Evolutionary conservation across 1,139 yeast genomes (phyloP), one percentile per base, ranked within the genome.

Genomic region (Wickerhamomyces sp.): DNA sequence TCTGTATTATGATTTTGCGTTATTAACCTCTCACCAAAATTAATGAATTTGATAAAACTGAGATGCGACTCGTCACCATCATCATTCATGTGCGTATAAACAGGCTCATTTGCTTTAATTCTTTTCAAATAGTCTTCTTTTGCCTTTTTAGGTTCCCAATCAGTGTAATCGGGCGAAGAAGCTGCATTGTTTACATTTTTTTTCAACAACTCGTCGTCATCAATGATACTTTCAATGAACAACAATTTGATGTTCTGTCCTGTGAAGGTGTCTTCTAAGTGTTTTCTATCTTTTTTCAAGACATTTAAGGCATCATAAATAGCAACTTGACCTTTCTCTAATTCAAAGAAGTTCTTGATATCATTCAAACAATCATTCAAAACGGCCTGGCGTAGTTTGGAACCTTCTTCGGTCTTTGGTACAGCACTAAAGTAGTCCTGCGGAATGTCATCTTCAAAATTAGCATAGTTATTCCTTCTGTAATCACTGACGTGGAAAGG

Each of bases 281-380:
- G 74, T 15, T 72, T 56, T 50, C 98, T 72, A 50, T 82, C 84
- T 40, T 73, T 72, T 15, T 83, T 78, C 35, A 83, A 67, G 2
- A 95, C 95, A 61, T 94, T 92, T 42, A 92, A 87, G 0, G 97
- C 98, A 62, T 92, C 99, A 60, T 88, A 92, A 28, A 94, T 86
- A 14, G 96, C 98, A 21, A 94, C 87, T 64, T 92, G 98, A 12
- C 96, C 97, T 55, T 73, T 75, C 47, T 82, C 87, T 28, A 77
- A 74, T 44, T 74, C 74, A 59, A 86, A 88, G 59, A 88, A 92
- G 31, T 68, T 67, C 41, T 75, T 60, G 59, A 92, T 78, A 58
- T 88, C 97, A 38, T 65, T 66, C 38, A 84, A 63, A 56, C 95
- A 87, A 34, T 77, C 75, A 37, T 75, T 70, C 27, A 82, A 72